These are phyloP conservation scores for Triticum urartu DNA, from an alignment of 176 grass and related monocot genomes.

Conservation along the genomic window DNA sequence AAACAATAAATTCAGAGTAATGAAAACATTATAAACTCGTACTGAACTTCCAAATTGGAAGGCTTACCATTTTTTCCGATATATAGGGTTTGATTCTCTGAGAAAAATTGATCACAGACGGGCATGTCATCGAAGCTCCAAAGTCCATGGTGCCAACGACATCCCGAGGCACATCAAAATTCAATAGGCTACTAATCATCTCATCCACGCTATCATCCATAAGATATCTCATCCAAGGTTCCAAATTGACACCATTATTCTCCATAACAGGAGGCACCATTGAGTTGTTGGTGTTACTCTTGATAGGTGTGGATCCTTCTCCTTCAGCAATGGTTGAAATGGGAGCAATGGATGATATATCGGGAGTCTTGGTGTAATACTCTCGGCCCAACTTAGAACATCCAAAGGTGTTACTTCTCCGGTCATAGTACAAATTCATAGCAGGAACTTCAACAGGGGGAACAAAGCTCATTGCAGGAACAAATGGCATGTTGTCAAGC, in stretches of 20 bases:
- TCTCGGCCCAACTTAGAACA: slow-evolving; percentile 50
- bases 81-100: slow-evolving; percentile 15
- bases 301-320: neutral
- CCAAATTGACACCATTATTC: slow-evolving; percentile 46
- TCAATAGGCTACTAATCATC: slow-evolving; percentile 54
- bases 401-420: slow-evolving; percentile 60
- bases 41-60: neutral
- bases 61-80: slow-evolving; percentile 39
- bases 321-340: slow-evolving; percentile 38
- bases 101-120: slow-evolving; percentile 20
- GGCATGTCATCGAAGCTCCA: slow-evolving; percentile 85
- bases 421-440: slow-evolving; percentile 55
- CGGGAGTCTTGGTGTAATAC: slow-evolving; percentile 47
- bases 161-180: slow-evolving; percentile 46
- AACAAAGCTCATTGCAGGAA: slow-evolving; percentile 34
- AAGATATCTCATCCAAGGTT: slow-evolving; percentile 66
- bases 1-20: neutral
- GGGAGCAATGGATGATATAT: slow-evolving; percentile 38
- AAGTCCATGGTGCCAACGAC: slow-evolving; percentile 46
- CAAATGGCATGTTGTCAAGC: slow-evolving; percentile 2
- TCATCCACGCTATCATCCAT: slow-evolving; percentile 35
- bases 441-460: slow-evolving; percentile 32
- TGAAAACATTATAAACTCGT: neutral
- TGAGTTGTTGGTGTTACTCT: neutral
- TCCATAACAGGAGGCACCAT: slow-evolving; percentile 24